Conservation (phyloP, 192 early-diverging fungal genomes). For the Backusella circina region DNA sequence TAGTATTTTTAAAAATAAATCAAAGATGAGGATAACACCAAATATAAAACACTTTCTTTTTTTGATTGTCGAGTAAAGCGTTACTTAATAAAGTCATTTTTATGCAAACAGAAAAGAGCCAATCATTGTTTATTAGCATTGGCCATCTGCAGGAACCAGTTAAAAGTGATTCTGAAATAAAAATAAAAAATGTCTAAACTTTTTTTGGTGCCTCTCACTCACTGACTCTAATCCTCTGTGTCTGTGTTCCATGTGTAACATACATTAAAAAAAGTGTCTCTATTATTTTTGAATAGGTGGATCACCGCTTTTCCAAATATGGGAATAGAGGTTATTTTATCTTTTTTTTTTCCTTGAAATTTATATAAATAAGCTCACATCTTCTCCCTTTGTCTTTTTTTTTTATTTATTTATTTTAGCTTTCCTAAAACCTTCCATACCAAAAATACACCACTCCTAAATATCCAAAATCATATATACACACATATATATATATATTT, state of each 20-base stretch:
- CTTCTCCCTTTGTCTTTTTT: not conserved
- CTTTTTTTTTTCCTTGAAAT: not conserved
- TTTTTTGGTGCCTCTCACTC: not conserved
- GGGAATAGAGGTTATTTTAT: not conserved
- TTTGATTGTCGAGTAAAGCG: not conserved
- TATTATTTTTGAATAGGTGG: not conserved
- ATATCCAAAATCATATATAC: not conserved
- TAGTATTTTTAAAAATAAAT: not conserved
- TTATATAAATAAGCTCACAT: not conserved
- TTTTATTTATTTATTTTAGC: not conserved
- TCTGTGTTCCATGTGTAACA: not conserved
- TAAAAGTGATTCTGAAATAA: not conserved
- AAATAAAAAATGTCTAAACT: not conserved
- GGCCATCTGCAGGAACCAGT: slow-evolving; percentile 10
- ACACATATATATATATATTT: not conserved
- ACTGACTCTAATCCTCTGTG: not conserved
- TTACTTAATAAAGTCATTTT: slow-evolving; percentile 1
- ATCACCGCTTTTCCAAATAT: not conserved
- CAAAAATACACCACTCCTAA: not conserved
- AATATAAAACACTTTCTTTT: not conserved
- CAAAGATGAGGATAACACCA: not conserved
- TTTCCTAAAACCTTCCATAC: not conserved
- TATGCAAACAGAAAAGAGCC: not conserved
- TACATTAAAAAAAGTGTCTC: not conserved
- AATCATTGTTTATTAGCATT: not conserved